Conservation (phyloP, 345 rosid genomes). For the Hibiscus mutabilis region DNA sequence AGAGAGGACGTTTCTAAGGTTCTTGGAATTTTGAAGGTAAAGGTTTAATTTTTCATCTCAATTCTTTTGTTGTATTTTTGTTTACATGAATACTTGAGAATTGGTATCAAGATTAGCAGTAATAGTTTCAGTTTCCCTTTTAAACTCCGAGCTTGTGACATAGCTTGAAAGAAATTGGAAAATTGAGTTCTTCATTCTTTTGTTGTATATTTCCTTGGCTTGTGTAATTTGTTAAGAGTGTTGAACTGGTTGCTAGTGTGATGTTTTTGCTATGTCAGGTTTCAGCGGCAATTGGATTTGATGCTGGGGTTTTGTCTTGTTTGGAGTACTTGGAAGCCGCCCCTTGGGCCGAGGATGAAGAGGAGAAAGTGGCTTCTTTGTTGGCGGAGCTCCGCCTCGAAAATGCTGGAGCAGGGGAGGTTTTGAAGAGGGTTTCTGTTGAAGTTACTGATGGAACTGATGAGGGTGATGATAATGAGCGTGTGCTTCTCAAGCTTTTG, state of each 20-base stretch:
- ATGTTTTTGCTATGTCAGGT: slow-evolving; percentile 45
- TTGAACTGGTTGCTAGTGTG: slow-evolving; percentile 21
- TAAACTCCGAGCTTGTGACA: neutral
- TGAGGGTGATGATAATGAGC: slow-evolving; percentile 48
- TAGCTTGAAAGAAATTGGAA: neutral
- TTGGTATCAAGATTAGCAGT: neutral
- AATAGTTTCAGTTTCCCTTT: neutral
- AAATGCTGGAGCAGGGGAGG: slow-evolving; percentile 90
- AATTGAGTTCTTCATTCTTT: neutral
- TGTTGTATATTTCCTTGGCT: neutral
- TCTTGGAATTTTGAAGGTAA: slow-evolving; percentile 91
- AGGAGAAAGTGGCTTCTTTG: slow-evolving; percentile 75
- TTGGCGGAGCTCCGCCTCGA: slow-evolving; percentile 83
- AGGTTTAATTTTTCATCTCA: neutral
- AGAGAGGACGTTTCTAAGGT: slow-evolving; percentile 76
- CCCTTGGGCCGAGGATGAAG: slow-evolving; percentile 99
- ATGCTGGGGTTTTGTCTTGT: slow-evolving; percentile 93
- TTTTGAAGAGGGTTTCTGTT: slow-evolving; percentile 78
- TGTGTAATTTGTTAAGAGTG: neutral
- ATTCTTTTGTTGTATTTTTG: neutral
- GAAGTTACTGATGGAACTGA: slow-evolving; percentile 55
- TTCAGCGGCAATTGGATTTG: slow-evolving; percentile 92
- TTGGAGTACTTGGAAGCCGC: slow-evolving; percentile 97
- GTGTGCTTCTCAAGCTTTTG: slow-evolving; percentile 78
- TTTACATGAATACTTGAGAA: neutral